Percentiles rank a stretch among this genome's conserved stretches.
Conservation (phyloP, 2,329 filamentous ascomycete species). For the Nemania serpens region DNA sequence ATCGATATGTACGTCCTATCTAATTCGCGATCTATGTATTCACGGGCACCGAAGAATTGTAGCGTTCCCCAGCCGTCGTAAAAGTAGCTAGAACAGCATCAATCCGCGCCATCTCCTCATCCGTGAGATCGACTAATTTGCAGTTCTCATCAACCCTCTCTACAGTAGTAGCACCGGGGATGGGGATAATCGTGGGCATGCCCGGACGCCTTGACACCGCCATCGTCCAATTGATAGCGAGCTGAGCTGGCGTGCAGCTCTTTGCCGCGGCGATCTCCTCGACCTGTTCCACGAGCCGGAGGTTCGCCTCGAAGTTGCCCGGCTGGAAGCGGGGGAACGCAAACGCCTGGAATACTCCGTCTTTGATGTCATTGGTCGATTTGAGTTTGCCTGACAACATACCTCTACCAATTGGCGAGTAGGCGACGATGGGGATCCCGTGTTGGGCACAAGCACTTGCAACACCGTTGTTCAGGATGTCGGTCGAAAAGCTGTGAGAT, state of each 20-base stretch:
- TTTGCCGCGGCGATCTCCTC: slow-evolving; percentile 63
- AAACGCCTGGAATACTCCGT: slow-evolving; percentile 47
- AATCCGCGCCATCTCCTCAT: slow-evolving; percentile 56
- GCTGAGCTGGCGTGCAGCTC: slow-evolving; percentile 63
- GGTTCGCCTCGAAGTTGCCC: slow-evolving; percentile 66
- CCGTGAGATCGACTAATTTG: slow-evolving; percentile 52
- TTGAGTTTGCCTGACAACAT: slow-evolving; percentile 57
- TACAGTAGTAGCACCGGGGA: slow-evolving; percentile 65
- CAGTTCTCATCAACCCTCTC: slow-evolving; percentile 64
- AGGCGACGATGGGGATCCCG: slow-evolving; percentile 61
- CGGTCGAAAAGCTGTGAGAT: slow-evolving; percentile 50
- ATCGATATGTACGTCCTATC: too few species aligned
- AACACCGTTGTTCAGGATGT: slow-evolving; percentile 62
- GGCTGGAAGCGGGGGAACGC: slow-evolving; percentile 55
- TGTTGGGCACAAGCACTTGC: slow-evolving; percentile 59
- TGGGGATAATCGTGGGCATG: slow-evolving; percentile 64
- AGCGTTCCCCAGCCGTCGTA: slow-evolving; percentile 47
- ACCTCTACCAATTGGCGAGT: slow-evolving; percentile 63
- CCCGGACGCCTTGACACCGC: slow-evolving; percentile 55
- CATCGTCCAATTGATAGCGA: slow-evolving; percentile 69
- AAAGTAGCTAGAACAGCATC: slow-evolving; percentile 54
- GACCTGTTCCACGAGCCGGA: slow-evolving; percentile 63
- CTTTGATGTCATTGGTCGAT: slow-evolving; percentile 51
- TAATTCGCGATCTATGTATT: too few species aligned
- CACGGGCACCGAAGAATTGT: slow-evolving; percentile 1